These are phyloP conservation scores for Aspergillus carbonarius DNA, from an alignment of 2,329 filamentous ascomycete genomes.

Conservation along the genomic window DNA sequence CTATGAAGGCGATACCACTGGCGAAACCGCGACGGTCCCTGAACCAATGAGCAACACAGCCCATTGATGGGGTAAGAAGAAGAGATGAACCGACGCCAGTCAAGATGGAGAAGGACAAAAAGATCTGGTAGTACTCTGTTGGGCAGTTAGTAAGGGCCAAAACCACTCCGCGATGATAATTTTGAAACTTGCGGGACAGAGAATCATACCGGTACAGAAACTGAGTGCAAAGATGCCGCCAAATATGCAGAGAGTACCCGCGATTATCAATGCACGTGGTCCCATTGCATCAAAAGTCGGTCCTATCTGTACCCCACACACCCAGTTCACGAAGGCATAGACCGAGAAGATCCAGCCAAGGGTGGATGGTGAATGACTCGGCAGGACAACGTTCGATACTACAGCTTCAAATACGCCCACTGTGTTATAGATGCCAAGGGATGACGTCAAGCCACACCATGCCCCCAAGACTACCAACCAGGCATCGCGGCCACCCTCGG, in stretches of 20 bases:
- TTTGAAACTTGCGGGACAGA: background rate
- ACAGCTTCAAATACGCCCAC: slow-evolving; percentile 22
- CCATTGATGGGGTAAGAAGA: slow-evolving; percentile 33
- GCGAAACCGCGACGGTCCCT: slow-evolving; percentile 33
- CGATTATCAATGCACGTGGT: slow-evolving; percentile 20
- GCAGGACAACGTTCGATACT: slow-evolving; percentile 15
- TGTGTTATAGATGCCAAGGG: slow-evolving; percentile 41
- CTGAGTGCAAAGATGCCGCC: slow-evolving; percentile 20
- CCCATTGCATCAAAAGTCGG: slow-evolving; percentile 31
- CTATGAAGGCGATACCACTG: slow-evolving; percentile 35
- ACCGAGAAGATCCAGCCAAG: slow-evolving; percentile 30
- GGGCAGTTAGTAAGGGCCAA: background rate
- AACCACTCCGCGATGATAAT: background rate
- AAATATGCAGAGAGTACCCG: slow-evolving; percentile 18
- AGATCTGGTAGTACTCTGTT: slow-evolving; percentile 43
- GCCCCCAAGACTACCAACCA: slow-evolving; percentile 43
- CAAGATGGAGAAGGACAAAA: slow-evolving; percentile 41
- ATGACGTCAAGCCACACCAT: slow-evolving; percentile 31
- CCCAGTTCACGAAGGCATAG: slow-evolving; percentile 28
- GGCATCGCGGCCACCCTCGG: slow-evolving; percentile 30
- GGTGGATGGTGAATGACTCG: slow-evolving; percentile 8
- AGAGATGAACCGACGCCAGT: slow-evolving; percentile 41
- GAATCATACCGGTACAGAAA: slow-evolving; percentile 20
- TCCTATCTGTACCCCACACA: slow-evolving; percentile 27
- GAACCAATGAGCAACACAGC: slow-evolving; percentile 34